Evolutionary conservation across 176 grass and related monocot species (phyloP).

Genomic region (Aegilops speltoides): DNA sequence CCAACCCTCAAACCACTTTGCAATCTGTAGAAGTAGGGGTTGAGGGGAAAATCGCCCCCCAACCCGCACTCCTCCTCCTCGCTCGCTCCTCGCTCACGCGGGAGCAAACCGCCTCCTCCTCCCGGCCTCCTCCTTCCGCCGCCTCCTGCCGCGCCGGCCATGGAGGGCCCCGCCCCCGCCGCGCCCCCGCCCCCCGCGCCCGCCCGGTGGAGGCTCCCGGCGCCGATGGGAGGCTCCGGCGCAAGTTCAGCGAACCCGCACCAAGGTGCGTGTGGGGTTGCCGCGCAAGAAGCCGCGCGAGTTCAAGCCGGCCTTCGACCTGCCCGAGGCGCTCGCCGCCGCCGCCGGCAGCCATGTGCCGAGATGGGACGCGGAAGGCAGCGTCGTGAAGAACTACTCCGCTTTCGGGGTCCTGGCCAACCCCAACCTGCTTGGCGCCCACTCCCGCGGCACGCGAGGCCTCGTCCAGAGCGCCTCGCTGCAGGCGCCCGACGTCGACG

Average conservation of each 20-base stretch:
- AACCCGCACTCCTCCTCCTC: too few species aligned
- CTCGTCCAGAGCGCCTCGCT: constrained; percentile 56
- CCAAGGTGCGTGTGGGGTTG: constrained; percentile 77
- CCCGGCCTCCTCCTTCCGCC: too few species aligned
- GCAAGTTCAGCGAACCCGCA: constrained; percentile 79
- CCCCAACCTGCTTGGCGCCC: constrained; percentile 75
- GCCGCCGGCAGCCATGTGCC: background rate
- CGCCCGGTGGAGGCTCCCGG: too few species aligned
- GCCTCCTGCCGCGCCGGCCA: too few species aligned
- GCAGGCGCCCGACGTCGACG: constrained; percentile 55
- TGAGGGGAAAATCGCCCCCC: too few species aligned
- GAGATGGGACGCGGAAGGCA: constrained; percentile 77
- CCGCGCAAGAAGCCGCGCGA: constrained; percentile 69
- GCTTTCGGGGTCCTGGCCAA: constrained; percentile 86
- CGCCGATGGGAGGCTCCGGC: constrained; percentile 67
- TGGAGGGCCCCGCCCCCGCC: too few species aligned
- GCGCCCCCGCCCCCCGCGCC: too few species aligned
- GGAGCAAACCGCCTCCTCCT: too few species aligned
- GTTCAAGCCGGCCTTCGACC: constrained; percentile 72
- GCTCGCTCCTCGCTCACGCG: too few species aligned
- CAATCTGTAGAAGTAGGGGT: too few species aligned
- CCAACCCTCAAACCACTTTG: too few species aligned
- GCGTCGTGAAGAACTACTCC: constrained; percentile 82
- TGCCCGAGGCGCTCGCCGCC: constrained; percentile 60
- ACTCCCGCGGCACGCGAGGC: constrained; percentile 54